phyloP scores from a whole-genome alignment of 495 filamentous ascomycete species.

The Penicillium herquei region DNA sequence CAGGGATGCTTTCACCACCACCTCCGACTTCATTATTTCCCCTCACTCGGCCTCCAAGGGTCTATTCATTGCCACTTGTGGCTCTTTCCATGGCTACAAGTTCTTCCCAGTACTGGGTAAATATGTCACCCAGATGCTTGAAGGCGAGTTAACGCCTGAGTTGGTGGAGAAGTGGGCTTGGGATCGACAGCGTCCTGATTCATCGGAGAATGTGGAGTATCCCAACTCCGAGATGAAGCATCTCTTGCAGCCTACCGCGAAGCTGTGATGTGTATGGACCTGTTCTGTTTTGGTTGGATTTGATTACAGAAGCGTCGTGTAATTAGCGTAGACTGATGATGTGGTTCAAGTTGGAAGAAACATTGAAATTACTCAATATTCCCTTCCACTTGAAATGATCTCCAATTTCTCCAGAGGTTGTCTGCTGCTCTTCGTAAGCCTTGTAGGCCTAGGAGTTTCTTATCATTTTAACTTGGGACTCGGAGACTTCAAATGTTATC shows the following conservation, averaged over 20 bases:
- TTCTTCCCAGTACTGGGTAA: constrained; percentile 60
- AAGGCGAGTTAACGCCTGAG: constrained; percentile 43
- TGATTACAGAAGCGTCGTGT: no score
- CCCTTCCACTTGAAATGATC: no score
- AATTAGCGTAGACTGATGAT: no score
- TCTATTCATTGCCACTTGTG: constrained; percentile 50
- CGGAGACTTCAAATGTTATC: no score
- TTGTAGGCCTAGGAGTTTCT: no score
- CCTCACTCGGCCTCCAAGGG: constrained; percentile 50
- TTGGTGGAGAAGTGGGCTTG: constrained; percentile 52
- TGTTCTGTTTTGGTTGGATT: no score
- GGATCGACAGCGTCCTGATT: constrained; percentile 48
- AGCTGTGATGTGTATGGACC: constrained; percentile 33
- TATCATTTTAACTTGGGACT: no score
- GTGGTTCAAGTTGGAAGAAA: no score
- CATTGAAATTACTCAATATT: no score
- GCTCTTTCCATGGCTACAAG: constrained; percentile 56
- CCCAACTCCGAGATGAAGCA: constrained; percentile 37
- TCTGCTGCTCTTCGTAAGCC: no score
- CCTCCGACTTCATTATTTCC: constrained; percentile 57
- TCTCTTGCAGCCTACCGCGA: constrained; percentile 25
- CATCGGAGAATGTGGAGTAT: constrained; percentile 34
- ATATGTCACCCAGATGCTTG: constrained; percentile 56
- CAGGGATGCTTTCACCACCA: constrained; percentile 43
- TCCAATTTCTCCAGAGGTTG: no score